phyloP scores from a whole-genome alignment of 345 rosid genomes.

The Brassica cretica region DNA sequence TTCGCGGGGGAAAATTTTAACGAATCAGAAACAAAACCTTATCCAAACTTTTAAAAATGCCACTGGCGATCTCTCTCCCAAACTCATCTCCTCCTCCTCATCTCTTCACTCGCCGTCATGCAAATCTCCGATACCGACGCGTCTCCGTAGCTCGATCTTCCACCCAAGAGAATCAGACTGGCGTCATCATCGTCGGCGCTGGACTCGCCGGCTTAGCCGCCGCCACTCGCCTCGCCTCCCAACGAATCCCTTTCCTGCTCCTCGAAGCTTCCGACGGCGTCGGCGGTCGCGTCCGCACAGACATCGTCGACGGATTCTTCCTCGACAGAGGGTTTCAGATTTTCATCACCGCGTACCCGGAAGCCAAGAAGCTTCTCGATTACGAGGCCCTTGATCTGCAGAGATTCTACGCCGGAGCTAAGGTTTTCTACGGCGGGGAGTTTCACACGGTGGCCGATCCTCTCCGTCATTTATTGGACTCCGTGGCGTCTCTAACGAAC shows the following conservation, averaged over 20 bases:
- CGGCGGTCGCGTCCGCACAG: constrained; percentile 93
- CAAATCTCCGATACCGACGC: constrained; percentile 12
- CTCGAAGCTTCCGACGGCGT: constrained; percentile 81
- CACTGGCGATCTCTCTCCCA: constrained; percentile 32
- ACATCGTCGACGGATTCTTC: constrained; percentile 70
- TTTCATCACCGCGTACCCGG: constrained; percentile 92
- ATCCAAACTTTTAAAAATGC: constrained; percentile 34
- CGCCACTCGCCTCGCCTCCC: constrained; percentile 62
- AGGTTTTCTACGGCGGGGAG: constrained; percentile 53
- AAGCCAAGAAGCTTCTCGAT: constrained; percentile 74
- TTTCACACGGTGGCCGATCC: constrained; percentile 94
- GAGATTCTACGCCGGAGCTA: constrained; percentile 82
- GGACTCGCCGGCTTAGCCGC: constrained; percentile 95
- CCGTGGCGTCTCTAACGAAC: constrained; percentile 61
- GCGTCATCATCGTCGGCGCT: constrained; percentile 71
- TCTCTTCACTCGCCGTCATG: constrained; percentile 26
- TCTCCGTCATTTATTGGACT: constrained; percentile 68
- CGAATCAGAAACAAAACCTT: constrained; percentile 19
- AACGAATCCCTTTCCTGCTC: constrained; percentile 61
- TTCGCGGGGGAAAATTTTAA: not conserved
- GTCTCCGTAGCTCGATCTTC: constrained; percentile 6
- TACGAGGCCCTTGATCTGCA: constrained; percentile 56
- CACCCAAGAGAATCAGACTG: constrained; percentile 30
- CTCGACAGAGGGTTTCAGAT: constrained; percentile 97
- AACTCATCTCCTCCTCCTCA: constrained; percentile 30